Conservation (phyloP, 768 basidiomycete species). For the Podaxis pistillaris region DNA sequence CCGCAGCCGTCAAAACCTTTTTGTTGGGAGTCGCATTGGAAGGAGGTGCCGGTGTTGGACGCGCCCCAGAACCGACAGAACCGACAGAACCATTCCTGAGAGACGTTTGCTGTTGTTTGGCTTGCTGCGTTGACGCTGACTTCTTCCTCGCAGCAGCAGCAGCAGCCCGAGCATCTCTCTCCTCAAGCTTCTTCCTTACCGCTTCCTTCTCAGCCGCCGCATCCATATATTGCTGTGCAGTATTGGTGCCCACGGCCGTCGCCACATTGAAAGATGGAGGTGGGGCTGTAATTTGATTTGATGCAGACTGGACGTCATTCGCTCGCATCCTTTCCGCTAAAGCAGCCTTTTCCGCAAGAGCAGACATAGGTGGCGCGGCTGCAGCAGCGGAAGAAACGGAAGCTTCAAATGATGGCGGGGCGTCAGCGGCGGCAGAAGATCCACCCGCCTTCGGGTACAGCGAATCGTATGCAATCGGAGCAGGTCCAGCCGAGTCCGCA, state of each 20-base stretch:
- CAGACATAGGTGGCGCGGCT: slow-evolving; percentile 35
- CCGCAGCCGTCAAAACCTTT: slow-evolving; percentile 59
- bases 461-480: slow-evolving; percentile 61
- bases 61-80: background rate
- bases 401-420: slow-evolving; percentile 51
- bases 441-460: slow-evolving; percentile 45
- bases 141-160: slow-evolving; percentile 22
- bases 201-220: slow-evolving; percentile 53
- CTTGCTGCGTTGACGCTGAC: slow-evolving; percentile 18
- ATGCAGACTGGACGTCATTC: slow-evolving; percentile 50
- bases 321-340: slow-evolving; percentile 42
- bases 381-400: slow-evolving; percentile 34
- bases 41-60: slow-evolving; percentile 17
- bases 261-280: slow-evolving; percentile 16
- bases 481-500: slow-evolving; percentile 24
- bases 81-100: slow-evolving; percentile 2
- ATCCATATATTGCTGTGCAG: slow-evolving; percentile 26
- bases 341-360: slow-evolving; percentile 66
- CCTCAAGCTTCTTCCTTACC: slow-evolving; percentile 53
- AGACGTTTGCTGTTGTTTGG: slow-evolving; percentile 19
- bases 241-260: slow-evolving; percentile 16
- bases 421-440: slow-evolving; percentile 26
- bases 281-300: background rate
- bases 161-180: slow-evolving; percentile 38
- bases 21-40: slow-evolving; percentile 20